Conservation (phyloP, 208 protist species). For the Leptomonas seymouri region DNA sequence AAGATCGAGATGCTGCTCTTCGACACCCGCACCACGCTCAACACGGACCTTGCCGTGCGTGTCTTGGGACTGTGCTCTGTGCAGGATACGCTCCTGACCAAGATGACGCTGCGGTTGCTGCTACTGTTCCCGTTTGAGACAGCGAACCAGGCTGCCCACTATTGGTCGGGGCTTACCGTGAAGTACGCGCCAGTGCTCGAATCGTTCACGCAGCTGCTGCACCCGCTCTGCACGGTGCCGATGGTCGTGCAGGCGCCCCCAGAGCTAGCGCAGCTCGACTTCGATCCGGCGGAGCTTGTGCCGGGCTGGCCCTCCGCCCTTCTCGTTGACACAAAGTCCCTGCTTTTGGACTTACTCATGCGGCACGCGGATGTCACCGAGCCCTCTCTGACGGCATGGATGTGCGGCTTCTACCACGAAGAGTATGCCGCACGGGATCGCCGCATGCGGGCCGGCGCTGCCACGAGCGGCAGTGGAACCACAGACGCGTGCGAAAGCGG, state of each 20-base stretch:
- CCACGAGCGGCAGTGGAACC: background rate
- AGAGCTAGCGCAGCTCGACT: conserved; percentile 68
- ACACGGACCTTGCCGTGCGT: conserved; percentile 55
- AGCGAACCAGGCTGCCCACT: conserved; percentile 49
- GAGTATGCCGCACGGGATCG: conserved; percentile 7
- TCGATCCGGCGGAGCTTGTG: conserved; percentile 40
- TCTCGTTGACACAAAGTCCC: conserved; percentile 55
- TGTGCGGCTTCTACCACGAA: conserved; percentile 52
- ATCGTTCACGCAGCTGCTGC: conserved; percentile 40
- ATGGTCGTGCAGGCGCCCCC: conserved; percentile 58
- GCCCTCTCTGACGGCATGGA: conserved; percentile 58
- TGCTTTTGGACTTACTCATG: conserved; percentile 87
- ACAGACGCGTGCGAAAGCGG: background rate
- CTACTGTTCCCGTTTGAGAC: conserved; percentile 59
- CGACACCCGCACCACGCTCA: conserved; percentile 69
- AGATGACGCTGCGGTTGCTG: conserved; percentile 66
- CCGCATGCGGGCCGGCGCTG: conserved; percentile 4
- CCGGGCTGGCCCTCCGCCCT: conserved; percentile 26
- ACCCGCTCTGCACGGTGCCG: conserved; percentile 21
- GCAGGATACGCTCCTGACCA: conserved; percentile 57
- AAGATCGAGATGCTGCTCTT: conserved; percentile 68
- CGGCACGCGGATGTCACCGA: conserved; percentile 52
- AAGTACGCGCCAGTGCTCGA: conserved; percentile 45
- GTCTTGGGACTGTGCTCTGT: conserved; percentile 52
- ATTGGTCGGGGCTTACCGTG: conserved; percentile 47